Base-by-base conservation (phyloP, 352 stramenopile species). In the Elongisporangium senticosum region DNA sequence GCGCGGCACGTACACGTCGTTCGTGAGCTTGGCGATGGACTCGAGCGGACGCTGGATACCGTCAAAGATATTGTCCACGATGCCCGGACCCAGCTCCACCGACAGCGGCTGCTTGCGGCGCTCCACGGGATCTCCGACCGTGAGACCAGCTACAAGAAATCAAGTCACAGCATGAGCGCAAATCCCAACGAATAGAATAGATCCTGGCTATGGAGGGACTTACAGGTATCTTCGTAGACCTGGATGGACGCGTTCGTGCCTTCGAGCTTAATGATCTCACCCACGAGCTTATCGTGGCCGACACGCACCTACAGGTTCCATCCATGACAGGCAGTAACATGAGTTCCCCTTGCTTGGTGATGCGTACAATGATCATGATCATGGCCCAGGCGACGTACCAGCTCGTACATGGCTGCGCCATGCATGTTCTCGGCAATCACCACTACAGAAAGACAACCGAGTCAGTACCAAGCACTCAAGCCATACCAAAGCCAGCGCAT, bases 11-110 rank as follows among this genome's bases (percentile, higher is more conserved):
- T 99, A 99, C 49, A 99, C 96, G 80, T 98, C 91, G 63, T 97
- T 94, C 33, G 76, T 87, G 53, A 95, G 68, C 51, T 93, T 77
- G 59, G 91, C 94, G 77, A 99, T 99, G 54, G 89, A 87, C 74
- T 99, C 95, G 54, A 99, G 75, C 28, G 98, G 98, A 65, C 98
- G 94, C 75, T 99, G 98, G 76, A 99, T 99, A 65, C 98, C 98
- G 82, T 99, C 98, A 63, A 99, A 99, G 82, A 99, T 99, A 57
- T 98, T 99, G 67, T 97, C 97, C 79, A 99, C 98, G 68, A 99
- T 99, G 63, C 98, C 98, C n/a, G 98, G 98, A 23, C 98, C 98
- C 7, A 99, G 86, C 66, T 99, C 96, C 24, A 99, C 96, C 3
- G 93, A 99, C 51, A 99, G 78, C 48, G 98, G 97, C 73, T 98